Percentiles rank a stretch among this genome's conserved stretches.
Evolutionary conservation across 495 filamentous ascomycete genomes (phyloP).

Genomic region (Clohesyomyces aquaticus): DNA sequence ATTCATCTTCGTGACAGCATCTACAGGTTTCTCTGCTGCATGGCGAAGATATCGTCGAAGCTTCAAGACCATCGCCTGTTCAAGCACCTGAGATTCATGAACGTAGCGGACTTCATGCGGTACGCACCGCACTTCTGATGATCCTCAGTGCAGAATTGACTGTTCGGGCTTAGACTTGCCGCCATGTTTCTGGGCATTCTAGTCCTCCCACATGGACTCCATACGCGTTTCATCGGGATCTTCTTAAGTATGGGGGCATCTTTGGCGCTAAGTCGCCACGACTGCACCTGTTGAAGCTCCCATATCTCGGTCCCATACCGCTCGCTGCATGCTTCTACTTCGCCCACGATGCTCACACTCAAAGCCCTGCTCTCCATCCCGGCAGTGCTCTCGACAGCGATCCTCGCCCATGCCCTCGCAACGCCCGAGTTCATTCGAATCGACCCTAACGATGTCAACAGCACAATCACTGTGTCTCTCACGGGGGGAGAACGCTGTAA

Average conservation of each 20-base stretch:
- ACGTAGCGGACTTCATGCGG: too few species aligned
- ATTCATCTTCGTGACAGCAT: not conserved
- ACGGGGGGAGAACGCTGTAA: slow-evolving; percentile 27
- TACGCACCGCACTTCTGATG: too few species aligned
- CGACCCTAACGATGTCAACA: slow-evolving; percentile 2
- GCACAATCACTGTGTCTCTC: slow-evolving; percentile 4
- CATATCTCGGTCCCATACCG: not conserved
- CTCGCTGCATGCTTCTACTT: not conserved
- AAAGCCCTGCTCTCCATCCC: slow-evolving; percentile 19
- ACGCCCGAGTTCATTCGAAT: slow-evolving; percentile 14
- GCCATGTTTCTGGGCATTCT: not conserved
- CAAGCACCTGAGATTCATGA: too few species aligned
- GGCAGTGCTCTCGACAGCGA: slow-evolving; percentile 14
- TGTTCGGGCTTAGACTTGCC: not conserved
- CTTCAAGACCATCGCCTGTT: not conserved
- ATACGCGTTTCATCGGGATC: not conserved
- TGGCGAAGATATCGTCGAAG: not conserved
- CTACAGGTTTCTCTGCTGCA: not conserved
- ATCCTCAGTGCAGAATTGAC: not conserved
- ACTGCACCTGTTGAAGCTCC: not conserved
- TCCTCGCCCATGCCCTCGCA: slow-evolving; percentile 27
- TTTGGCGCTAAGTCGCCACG: too few species aligned
- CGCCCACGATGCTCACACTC: slow-evolving; percentile 15
- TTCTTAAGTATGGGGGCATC: slow-evolving; percentile 1
- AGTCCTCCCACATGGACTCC: not conserved